Evolutionary conservation across 2,329 filamentous ascomycete genomes (phyloP).

Genomic region (Exutisphaerella laricina): DNA sequence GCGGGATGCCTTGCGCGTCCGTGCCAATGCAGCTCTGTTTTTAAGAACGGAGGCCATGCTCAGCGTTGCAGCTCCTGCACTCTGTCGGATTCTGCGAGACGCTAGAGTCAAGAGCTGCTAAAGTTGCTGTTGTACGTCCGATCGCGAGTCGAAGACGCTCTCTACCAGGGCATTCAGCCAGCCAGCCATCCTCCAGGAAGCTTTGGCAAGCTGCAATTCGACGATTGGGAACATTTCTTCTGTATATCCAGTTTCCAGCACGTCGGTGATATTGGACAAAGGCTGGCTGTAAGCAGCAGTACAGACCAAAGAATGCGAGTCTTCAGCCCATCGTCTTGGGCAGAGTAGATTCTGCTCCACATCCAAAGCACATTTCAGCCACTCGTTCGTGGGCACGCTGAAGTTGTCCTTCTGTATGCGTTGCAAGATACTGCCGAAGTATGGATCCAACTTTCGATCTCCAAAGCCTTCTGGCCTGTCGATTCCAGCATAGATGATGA

Average conservation of each 20-base stretch:
- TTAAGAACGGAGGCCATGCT: too few species aligned
- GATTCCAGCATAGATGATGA: conserved; percentile 36
- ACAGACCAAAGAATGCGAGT: conserved; percentile 38
- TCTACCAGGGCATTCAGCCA: conserved; percentile 37
- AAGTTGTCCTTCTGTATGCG: conserved; percentile 35
- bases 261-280: conserved; percentile 30
- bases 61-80: too few species aligned
- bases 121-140: too few species aligned
- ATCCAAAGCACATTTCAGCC: conserved; percentile 30
- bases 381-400: conserved; percentile 33
- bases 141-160: too few species aligned
- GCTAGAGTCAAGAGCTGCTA: too few species aligned
- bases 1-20: too few species aligned
- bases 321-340: conserved; percentile 35
- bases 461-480: conserved; percentile 32
- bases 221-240: conserved; percentile 36
- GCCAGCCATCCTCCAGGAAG: conserved; percentile 35
- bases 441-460: conserved; percentile 33
- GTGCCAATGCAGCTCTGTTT: too few species aligned
- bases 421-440: conserved; percentile 33
- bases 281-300: conserved; percentile 35
- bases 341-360: conserved; percentile 22
- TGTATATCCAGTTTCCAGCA: conserved; percentile 36
- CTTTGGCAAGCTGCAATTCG: conserved; percentile 40
- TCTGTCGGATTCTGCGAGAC: too few species aligned